Conservation (phyloP, 371 early-diverging fungal genomes). For the Rhizopus microsporus region DNA sequence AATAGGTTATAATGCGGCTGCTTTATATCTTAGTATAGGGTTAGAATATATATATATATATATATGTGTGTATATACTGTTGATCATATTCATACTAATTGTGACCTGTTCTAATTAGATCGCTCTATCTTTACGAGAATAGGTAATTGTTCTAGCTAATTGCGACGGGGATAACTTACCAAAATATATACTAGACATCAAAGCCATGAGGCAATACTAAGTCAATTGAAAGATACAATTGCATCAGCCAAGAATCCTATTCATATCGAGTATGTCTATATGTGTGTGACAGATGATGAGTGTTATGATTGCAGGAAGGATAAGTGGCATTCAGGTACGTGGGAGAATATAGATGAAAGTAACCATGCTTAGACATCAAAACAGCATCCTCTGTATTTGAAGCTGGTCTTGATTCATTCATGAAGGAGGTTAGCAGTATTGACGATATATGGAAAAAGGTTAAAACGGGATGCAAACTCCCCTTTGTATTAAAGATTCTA, state of each 20-base stretch:
- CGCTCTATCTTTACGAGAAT: background rate
- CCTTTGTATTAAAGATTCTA: conserved; percentile 10
- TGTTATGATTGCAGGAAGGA: conserved; percentile 2
- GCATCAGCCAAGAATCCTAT: background rate
- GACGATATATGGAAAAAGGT: conserved; percentile 13
- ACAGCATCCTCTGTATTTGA: background rate
- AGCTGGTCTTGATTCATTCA: conserved; percentile 10
- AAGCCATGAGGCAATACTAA: background rate
- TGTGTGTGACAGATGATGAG: conserved; percentile 1
- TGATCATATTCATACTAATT: background rate
- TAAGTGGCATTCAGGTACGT: background rate
- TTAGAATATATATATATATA: background rate
- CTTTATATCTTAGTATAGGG: conserved; percentile 1
- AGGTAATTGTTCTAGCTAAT: background rate
- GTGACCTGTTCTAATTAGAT: background rate
- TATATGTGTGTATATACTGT: background rate
- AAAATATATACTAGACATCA: background rate
- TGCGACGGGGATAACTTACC: background rate
- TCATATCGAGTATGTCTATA: conserved; percentile 1
- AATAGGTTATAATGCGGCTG: background rate
- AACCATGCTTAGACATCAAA: background rate
- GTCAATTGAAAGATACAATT: background rate
- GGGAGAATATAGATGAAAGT: background rate
- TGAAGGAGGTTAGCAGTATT: conserved; percentile 1
- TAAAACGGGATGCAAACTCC: conserved; percentile 10